Base-by-base conservation (phyloP, 1,139 yeast species). In the Meyerozyma carpophila region DNA sequence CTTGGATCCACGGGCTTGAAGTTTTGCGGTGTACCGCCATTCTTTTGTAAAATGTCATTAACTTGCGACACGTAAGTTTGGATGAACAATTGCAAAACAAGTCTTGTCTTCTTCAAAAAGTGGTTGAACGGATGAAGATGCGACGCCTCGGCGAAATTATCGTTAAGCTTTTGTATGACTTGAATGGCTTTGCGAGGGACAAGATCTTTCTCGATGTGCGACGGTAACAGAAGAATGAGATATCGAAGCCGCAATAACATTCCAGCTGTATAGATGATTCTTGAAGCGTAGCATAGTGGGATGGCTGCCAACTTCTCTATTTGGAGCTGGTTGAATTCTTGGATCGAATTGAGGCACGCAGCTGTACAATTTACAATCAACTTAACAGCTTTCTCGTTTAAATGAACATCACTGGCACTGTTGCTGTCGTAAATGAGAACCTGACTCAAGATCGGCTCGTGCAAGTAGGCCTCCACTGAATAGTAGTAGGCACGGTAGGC, bases 381-480 rank as follows among this genome's bases (percentile, higher is more conserved):
- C 26, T 59, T 62, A 16, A 70, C 56, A 5, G 79, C 57, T 13
- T 52, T 51, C 6, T 58, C 53, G 28, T 58, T 56, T 39, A 70
- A 55, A 10, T 46, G 49, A 25, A 41, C 44, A 5, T 49, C 32
- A 6, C 43, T 42, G 4, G 45, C 50, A 5, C 47, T 48, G n/a
- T 41, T 46, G 2, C 45, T 47, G 7, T 58, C 57, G 18, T 62
- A 61, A 10, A 43, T 36, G 26, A 55, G 61, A 32, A 59, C 61
- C 44, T 60, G 66, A 47, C 69, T 75, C 43, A 77, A 57, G 34
- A 67, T 71, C 4, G 80, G 81, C 56, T 83, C 94, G 59, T 84
- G 85, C 16, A 88, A 63, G 56, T 81, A 84, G 0, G 93, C 91
- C 52, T 84, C 88, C 11, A 85, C 81, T 0, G 93, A 77, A 51